Conservation (phyloP, 83 land plant genomes). For the Thuja plicata region DNA sequence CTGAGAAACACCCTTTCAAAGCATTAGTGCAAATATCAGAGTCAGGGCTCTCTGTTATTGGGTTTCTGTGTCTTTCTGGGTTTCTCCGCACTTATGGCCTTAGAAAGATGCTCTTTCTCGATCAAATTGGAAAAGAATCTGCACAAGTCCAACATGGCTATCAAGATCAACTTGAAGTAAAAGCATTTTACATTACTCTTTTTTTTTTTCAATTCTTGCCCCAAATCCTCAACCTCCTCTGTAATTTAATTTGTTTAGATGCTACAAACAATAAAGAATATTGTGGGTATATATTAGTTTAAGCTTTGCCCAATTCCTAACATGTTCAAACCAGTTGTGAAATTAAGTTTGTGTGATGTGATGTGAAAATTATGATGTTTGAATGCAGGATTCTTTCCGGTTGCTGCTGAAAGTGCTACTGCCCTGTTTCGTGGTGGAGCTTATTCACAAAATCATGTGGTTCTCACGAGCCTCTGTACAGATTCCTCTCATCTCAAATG, state of each 20-base stretch:
- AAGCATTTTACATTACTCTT: not conserved
- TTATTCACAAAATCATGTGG: conserved; percentile 58
- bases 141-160: conserved; percentile 57
- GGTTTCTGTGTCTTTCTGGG: conserved; percentile 65
- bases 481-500: conserved; percentile 28
- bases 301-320: too few relatives aligned
- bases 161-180: conserved; percentile 62
- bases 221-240: too few relatives aligned
- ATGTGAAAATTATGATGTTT: not conserved
- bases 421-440: conserved; percentile 62
- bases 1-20: conserved; percentile 60
- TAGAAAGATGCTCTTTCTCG: conserved; percentile 71
- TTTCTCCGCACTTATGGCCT: conserved; percentile 67
- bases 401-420: conserved; percentile 46
- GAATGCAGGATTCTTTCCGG: conserved; percentile 56
- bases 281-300: too few relatives aligned
- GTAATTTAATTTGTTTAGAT: too few relatives aligned
- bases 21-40: conserved; percentile 70
- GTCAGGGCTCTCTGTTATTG: conserved; percentile 51
- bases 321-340: too few relatives aligned
- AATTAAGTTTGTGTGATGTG: too few relatives aligned
- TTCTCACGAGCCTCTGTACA: conserved; percentile 24
- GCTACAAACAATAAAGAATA: too few relatives aligned
- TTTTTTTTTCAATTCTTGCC: too few relatives aligned
- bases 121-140: conserved; percentile 66